These are phyloP conservation scores for Gossypium trilobum DNA, from an alignment of 441 rosid species.

Conservation along the genomic window DNA sequence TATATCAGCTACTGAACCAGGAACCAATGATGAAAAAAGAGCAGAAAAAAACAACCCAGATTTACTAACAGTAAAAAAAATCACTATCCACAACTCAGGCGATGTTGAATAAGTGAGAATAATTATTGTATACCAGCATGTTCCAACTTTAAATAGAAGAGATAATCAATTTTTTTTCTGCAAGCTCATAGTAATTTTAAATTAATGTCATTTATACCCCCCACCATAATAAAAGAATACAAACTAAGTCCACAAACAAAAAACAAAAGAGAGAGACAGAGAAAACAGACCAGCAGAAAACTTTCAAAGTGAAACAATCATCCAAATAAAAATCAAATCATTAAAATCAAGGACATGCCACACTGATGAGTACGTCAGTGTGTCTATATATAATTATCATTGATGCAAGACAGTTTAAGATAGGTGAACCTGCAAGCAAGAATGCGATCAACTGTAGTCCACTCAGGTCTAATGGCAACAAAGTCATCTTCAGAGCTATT, in stretches of 20 bases:
- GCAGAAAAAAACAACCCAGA: neutral
- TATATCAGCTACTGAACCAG: constrained; percentile 8
- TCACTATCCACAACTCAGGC: neutral
- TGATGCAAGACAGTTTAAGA: constrained; percentile 15
- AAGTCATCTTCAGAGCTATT: constrained; percentile 72
- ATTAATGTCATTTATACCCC: neutral
- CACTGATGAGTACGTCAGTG: neutral
- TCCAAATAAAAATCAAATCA: neutral
- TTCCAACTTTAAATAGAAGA: neutral
- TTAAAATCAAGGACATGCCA: neutral
- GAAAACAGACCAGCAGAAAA: neutral
- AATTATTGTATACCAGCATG: neutral
- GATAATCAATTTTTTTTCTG: neutral
- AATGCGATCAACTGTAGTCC: constrained; percentile 98
- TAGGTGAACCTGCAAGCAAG: constrained; percentile 70
- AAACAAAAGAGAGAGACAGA: neutral
- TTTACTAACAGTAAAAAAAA: neutral
- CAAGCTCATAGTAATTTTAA: neutral
- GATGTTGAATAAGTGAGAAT: neutral
- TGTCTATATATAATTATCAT: neutral
- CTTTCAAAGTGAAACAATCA: neutral
- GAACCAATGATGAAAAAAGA: constrained; percentile 5
- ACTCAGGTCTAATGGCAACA: constrained; percentile 88
- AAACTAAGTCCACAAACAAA: neutral
- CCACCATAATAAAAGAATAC: neutral